Percentiles rank a stretch among this genome's conserved stretches.
Conservation (phyloP, 805 yeast species). For the Saccharomycopsis sp. region DNA sequence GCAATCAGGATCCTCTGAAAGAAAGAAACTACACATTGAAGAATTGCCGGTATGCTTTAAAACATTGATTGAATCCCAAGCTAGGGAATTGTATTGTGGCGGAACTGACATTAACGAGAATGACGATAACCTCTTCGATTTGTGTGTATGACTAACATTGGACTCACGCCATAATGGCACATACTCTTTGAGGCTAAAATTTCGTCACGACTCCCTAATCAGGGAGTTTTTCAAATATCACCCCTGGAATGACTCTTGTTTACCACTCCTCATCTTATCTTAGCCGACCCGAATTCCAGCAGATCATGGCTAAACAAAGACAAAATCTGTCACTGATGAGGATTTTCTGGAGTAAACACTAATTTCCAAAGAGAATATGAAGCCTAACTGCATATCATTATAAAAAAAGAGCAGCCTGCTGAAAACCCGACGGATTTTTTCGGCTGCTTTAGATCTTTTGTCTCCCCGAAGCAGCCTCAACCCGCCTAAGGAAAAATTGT, state of each 20-base stretch:
- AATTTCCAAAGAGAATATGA: not conserved
- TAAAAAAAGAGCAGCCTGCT: not conserved
- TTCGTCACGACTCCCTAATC: too few relatives aligned
- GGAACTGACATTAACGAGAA: not conserved
- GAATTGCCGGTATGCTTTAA: conserved; percentile 23
- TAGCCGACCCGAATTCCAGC: too few relatives aligned
- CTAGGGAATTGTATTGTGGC: conserved; percentile 20
- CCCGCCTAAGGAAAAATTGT: not conserved
- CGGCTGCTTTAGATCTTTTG: not conserved
- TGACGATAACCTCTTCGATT: not conserved
- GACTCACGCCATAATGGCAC: too few relatives aligned
- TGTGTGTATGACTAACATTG: not conserved
- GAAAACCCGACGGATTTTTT: not conserved
- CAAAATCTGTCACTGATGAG: not conserved
- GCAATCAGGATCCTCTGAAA: not conserved
- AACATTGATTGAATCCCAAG: conserved; percentile 17
- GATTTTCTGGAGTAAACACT: not conserved
- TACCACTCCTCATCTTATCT: not conserved
- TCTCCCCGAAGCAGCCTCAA: not conserved
- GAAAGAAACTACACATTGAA: conserved; percentile 9
- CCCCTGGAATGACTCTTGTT: not conserved
- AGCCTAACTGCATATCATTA: not conserved
- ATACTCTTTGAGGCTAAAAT: too few relatives aligned
- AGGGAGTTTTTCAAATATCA: not conserved
- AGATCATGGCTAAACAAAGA: not conserved